Percentiles rank a stretch among this genome's conserved stretches.
phyloP scores from a whole-genome alignment of 768 basidiomycete genomes.

The Tubosaeta sp. region DNA sequence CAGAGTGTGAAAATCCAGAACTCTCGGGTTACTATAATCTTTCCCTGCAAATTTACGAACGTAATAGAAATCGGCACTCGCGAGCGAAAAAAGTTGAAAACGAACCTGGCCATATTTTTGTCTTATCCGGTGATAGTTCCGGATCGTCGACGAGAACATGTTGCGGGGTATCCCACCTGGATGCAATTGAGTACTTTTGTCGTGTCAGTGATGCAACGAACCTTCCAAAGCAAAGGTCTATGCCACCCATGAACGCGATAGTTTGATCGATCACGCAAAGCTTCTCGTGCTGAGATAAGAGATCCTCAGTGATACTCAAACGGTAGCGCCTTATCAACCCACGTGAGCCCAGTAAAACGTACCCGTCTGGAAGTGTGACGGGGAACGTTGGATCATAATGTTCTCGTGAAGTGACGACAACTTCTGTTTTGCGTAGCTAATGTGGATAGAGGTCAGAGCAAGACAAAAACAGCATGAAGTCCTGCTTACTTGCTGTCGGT shows the following conservation, averaged over 20 bases:
- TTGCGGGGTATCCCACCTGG: constrained; percentile 93
- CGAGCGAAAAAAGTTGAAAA: background rate
- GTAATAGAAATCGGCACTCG: background rate
- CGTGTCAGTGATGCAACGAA: constrained; percentile 21
- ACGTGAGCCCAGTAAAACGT: constrained; percentile 99
- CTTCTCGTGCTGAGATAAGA: constrained; percentile 78
- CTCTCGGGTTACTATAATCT: constrained; percentile 90
- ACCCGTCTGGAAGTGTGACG: constrained; percentile 95
- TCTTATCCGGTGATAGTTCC: constrained; percentile 50
- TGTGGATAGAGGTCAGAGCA: constrained; percentile 7
- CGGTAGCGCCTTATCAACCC: constrained; percentile 22
- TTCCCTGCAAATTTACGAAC: constrained; percentile 53
- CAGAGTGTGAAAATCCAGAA: constrained; percentile 80
- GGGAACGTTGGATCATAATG: constrained; percentile 94
- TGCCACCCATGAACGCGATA: constrained; percentile 96
- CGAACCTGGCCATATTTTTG: constrained; percentile 84
- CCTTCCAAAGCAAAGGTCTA: constrained; percentile 93
- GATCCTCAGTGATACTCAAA: background rate
- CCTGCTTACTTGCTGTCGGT: constrained; percentile 80
- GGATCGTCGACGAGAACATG: constrained; percentile 87
- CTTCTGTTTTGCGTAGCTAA: constrained; percentile 82
- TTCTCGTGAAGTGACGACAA: constrained; percentile 80
- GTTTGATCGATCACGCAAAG: constrained; percentile 95
- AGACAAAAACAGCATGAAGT: background rate
- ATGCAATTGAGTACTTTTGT: constrained; percentile 1